Evolutionary conservation across 108 stramenopile species (phyloP), one percentile per base, ranked within the genome.

Genomic region (Conticribra guillardii): DNA sequence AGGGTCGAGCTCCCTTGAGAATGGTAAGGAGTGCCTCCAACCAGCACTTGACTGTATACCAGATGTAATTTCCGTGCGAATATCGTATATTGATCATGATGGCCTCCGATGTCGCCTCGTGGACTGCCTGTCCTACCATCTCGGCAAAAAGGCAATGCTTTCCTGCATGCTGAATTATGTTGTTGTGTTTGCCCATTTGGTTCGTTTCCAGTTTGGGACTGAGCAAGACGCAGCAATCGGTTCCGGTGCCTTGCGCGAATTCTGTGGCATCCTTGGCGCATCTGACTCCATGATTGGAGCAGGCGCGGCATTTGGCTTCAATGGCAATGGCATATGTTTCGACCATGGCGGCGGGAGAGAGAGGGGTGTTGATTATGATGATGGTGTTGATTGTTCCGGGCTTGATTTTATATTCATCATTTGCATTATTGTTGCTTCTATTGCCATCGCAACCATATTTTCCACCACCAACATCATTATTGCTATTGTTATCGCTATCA

Each of bases 71-170:
- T 46, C 66, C 54, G 32, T 79, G 65, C 47, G 49, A 17, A 29
- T 79, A 18, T 15, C 72, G 65, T 31, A 79, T 67, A 52, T 76
- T 92, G 29, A 27, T 79, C 54, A 81, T 74, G 53, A 84, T 84
- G 33, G 88, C 87, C 16, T 77, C 76, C 4, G 54, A 64, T 11
- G 79, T 92, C 22, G 85, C 85, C 41, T 87, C 88, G 21, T 76
- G 74, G 46, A 84, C 83, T 3, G 83, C 76, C 48, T 84, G 83
- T 2, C 83, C 83, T 44, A 84, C 50, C 58, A 84, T 46, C 45
- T 84, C 83, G 16, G 60, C 83, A 14, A 84, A 60, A 21, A 84
- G 57, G 0, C 57, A 71, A 62, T 84, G 83, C 51, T 84, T 84
- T 24, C 80, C 80, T n/a, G 83, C 75, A 57, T 81, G 34, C 66